These are phyloP conservation scores for Penicillium sp. DNA, from an alignment of 2,329 filamentous ascomycete species.

Conservation along the genomic window DNA sequence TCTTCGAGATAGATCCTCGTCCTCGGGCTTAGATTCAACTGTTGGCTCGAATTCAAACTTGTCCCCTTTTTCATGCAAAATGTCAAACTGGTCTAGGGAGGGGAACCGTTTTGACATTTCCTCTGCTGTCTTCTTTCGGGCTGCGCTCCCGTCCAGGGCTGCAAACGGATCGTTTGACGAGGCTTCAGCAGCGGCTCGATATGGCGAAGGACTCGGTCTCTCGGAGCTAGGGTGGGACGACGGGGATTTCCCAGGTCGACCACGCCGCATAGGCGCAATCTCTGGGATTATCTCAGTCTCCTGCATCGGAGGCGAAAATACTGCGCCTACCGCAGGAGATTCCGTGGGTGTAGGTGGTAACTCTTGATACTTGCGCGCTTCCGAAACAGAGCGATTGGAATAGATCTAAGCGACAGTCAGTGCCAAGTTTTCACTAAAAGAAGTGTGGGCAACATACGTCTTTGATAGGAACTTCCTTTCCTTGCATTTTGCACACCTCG, in stretches of 20 bases:
- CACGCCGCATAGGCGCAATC: slow-evolving; percentile 90
- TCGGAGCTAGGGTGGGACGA: slow-evolving; percentile 47
- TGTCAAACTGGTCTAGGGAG: slow-evolving; percentile 86
- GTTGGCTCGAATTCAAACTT: slow-evolving; percentile 78
- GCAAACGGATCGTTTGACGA: slow-evolving; percentile 82
- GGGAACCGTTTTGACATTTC: slow-evolving; percentile 85
- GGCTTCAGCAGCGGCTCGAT: slow-evolving; percentile 51
- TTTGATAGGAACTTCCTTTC: slow-evolving; percentile 79
- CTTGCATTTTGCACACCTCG: slow-evolving; percentile 86
- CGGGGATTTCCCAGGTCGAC: slow-evolving; percentile 62
- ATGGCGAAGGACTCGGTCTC: slow-evolving; percentile 67
- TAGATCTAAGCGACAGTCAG: slow-evolving; percentile 61
- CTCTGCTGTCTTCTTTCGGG: slow-evolving; percentile 58
- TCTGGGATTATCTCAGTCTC: slow-evolving; percentile 76
- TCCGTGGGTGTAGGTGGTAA: slow-evolving; percentile 58
- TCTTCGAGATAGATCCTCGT: slow-evolving; percentile 61
- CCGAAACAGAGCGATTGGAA: slow-evolving; percentile 61
- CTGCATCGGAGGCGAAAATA: slow-evolving; percentile 73
- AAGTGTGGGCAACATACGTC: slow-evolving; percentile 62
- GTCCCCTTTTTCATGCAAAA: slow-evolving; percentile 78
- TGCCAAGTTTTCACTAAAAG: slow-evolving; percentile 4
- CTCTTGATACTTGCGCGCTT: slow-evolving; percentile 61
- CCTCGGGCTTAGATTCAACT: slow-evolving; percentile 44
- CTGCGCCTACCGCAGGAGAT: slow-evolving; percentile 70
- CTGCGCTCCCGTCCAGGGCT: slow-evolving; percentile 71